Evolutionary conservation across 257 asterid species (phyloP).

Genomic region (Dorcoceras hygrometricum): DNA sequence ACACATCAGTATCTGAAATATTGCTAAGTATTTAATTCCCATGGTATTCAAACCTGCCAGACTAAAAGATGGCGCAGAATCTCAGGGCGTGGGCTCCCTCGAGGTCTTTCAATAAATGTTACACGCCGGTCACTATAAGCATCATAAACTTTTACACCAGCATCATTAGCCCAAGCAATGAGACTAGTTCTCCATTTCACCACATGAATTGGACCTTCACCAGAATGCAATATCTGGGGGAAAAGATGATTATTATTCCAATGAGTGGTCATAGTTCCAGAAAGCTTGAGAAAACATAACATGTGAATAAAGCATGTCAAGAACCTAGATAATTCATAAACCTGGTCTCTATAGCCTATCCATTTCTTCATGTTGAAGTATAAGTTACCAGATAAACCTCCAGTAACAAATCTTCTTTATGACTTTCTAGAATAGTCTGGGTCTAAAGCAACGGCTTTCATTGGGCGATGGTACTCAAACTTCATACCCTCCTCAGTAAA

Average conservation of each 20-base stretch:
- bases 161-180: constrained; percentile 97
- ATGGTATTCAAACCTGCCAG: constrained; percentile 71
- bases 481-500: constrained; percentile 83
- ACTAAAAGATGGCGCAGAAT: constrained; percentile 91
- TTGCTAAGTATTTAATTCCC: constrained; percentile 9
- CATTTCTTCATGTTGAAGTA: constrained; percentile 84
- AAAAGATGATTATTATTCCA: constrained; percentile 27
- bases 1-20: constrained; percentile 20
- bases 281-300: constrained; percentile 26
- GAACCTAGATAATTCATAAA: constrained; percentile 42
- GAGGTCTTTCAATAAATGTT: constrained; percentile 89
- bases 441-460: constrained; percentile 94
- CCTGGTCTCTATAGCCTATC: constrained; percentile 98
- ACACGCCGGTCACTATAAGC: constrained; percentile 89
- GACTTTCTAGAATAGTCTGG: constrained; percentile 89
- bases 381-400: constrained; percentile 96
- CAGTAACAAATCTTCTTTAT: constrained; percentile 88
- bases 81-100: constrained; percentile 94
- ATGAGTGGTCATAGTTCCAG: constrained; percentile 23
- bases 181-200: constrained; percentile 92
- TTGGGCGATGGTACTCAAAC: constrained; percentile 95
- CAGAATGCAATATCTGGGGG: constrained; percentile 88
- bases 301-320: too few relatives aligned
- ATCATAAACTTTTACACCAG: constrained; percentile 97
- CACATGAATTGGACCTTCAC: constrained; percentile 97